Conservation (phyloP, 2,329 filamentous ascomycete genomes). For the Allantophomopsis lycopodina region DNA sequence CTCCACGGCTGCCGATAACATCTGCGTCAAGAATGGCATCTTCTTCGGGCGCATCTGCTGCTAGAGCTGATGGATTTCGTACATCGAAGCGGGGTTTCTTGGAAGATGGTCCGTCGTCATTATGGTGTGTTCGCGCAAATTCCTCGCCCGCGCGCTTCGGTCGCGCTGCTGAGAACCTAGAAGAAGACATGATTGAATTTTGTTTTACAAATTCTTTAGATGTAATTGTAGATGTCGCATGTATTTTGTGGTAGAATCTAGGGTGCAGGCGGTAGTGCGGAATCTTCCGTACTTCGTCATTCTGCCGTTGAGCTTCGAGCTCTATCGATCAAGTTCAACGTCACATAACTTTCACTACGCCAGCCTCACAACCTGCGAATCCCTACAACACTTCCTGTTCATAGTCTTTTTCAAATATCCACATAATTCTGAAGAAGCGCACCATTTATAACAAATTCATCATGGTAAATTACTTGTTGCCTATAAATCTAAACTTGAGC, state of each 20-base stretch:
- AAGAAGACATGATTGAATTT: slow-evolving; percentile 30
- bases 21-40: slow-evolving; percentile 78
- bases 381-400: too few species aligned
- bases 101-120: slow-evolving; percentile 27
- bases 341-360: too few species aligned
- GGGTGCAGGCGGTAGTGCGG: too few species aligned
- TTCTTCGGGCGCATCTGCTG: slow-evolving; percentile 64
- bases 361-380: too few species aligned
- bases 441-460: too few species aligned
- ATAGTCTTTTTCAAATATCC: too few species aligned
- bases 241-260: too few species aligned
- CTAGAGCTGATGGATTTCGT: slow-evolving; percentile 85
- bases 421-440: too few species aligned
- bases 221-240: too few species aligned
- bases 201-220: not conserved
- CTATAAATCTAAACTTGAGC: not conserved
- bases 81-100: slow-evolving; percentile 90
- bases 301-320: not conserved
- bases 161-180: slow-evolving; percentile 50
- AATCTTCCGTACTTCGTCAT: not conserved
- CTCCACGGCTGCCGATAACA: slow-evolving; percentile 66
- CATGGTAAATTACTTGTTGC: not conserved
- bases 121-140: slow-evolving; percentile 62
- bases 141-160: slow-evolving; percentile 76
- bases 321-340: too few species aligned